Evolutionary conservation across 2,329 filamentous ascomycete species (phyloP), one percentile per base, ranked within the genome.

Genomic region (Sarocladiaceae sp.): DNA sequence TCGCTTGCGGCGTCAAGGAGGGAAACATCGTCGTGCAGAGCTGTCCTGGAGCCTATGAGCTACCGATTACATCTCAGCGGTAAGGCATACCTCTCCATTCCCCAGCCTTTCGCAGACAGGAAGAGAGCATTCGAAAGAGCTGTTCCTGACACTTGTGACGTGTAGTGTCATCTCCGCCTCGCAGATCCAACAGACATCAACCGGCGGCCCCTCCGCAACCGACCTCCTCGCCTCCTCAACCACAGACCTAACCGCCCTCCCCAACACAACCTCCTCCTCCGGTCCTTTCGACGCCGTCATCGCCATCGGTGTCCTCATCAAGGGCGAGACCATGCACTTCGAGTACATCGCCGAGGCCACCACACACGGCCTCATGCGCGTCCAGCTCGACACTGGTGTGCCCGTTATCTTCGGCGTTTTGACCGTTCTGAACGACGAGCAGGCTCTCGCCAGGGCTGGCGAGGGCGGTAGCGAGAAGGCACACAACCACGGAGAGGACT

Each of bases 281-380:
- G 72, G 76, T 52, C 83, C 90, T 18, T 97, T 97, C 63, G 93
- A 97, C 66, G 94, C 94, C 56, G 84, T 99, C 57, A 92, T 99
- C 59, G 91, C 94, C 51, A 88, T 99, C 60, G 94, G 94, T 52
- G 92, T 96, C 53, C 82, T 99, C 55, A 97, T 99, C 75, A 99
- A 99, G 77, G 94, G 94, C 68, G 89, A 96, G 72, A 97, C 94
- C 6, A 97, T 97, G 91, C 94, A 99, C 73, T 99, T 99, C 65
- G 94, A 99, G 73, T 97, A 99, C 74, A 99, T 99, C 62, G 82
- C 92, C 37, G 94, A 97, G 58, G 83, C 90, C 36, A 91, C 95
- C 6, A 90, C 85, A 53, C 90, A 96, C 56, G 94, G 90, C 6
- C 78, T 99, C 55, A 99, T 99, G 94, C 85, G 90, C 58, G 85